Evolutionary conservation across 164 flowering plant species (phyloP).

Genomic region (Berberis thunbergii): DNA sequence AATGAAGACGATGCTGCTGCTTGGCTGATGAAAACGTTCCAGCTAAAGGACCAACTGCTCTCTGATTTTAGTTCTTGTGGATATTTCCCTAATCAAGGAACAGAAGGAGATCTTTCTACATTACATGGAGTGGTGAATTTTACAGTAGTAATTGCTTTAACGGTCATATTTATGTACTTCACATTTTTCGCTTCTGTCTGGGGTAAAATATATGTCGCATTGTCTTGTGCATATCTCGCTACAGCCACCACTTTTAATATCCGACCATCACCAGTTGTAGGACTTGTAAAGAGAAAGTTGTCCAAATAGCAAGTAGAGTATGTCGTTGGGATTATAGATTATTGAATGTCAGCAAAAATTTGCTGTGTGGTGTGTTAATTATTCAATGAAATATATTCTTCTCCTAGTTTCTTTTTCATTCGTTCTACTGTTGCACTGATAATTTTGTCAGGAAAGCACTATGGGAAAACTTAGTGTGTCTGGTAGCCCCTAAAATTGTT

Average conservation of each 20-base stretch:
- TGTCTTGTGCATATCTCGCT: conserved; percentile 51
- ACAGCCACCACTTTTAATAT: conserved; percentile 47
- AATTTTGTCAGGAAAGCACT: too few relatives aligned
- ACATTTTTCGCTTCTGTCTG: conserved; percentile 45
- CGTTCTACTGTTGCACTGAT: too few relatives aligned
- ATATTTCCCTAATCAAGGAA: conserved; percentile 49
- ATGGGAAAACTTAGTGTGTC: too few relatives aligned
- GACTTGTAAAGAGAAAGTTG: too few relatives aligned
- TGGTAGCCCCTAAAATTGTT: too few relatives aligned
- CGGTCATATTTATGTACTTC: conserved; percentile 29
- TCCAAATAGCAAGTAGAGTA: too few relatives aligned
- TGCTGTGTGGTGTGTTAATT: too few relatives aligned
- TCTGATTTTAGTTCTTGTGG: conserved; percentile 51
- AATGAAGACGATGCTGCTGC: conserved; percentile 40
- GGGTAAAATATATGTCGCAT: conserved; percentile 54
- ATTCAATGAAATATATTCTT: too few relatives aligned
- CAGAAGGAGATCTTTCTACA: conserved; percentile 47
- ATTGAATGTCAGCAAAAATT: too few relatives aligned
- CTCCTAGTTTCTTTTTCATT: too few relatives aligned
- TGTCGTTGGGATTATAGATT: too few relatives aligned
- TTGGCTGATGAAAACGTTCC: conserved; percentile 58
- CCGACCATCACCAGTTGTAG: conserved; percentile 37
- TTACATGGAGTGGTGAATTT: conserved; percentile 38
- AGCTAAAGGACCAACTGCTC: conserved; percentile 58
- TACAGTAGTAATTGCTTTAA: conserved; percentile 34